These are phyloP conservation scores for Huiozyma naganishii DNA, from an alignment of 805 yeast genomes.

Conservation along the genomic window DNA sequence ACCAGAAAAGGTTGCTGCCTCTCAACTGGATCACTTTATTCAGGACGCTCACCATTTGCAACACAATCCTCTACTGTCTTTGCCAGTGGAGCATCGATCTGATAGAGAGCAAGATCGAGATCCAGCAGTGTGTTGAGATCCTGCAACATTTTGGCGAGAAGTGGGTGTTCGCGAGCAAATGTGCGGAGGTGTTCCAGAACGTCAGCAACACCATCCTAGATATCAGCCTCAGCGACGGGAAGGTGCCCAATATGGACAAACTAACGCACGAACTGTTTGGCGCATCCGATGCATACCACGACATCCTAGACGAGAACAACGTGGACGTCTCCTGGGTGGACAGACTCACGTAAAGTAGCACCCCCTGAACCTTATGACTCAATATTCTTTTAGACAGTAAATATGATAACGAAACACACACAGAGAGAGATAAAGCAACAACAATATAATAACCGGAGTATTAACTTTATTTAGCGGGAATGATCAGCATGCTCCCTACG, in stretches of 20 bases:
- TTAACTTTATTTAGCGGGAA: too few relatives aligned
- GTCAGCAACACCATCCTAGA: conserved; percentile 36
- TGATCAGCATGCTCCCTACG: too few relatives aligned
- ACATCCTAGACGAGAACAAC: conserved; percentile 36
- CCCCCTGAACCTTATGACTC: not conserved
- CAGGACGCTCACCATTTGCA: conserved; percentile 37
- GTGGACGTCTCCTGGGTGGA: conserved; percentile 37
- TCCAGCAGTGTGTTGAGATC: conserved; percentile 36
- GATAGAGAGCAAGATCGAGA: conserved; percentile 35
- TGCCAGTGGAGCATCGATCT: conserved; percentile 39
- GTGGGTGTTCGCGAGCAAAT: conserved; percentile 38
- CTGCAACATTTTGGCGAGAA: conserved; percentile 35
- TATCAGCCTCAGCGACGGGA: conserved; percentile 31
- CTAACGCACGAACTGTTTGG: conserved; percentile 33
- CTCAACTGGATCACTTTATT: conserved; percentile 41
- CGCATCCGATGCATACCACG: conserved; percentile 36
- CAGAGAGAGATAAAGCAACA: not conserved
- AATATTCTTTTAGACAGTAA: not conserved
- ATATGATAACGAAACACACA: too few relatives aligned
- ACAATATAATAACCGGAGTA: not conserved
- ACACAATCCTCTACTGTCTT: conserved; percentile 37
- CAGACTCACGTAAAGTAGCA: conserved; percentile 9
- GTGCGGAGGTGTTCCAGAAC: conserved; percentile 35
- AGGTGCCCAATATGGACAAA: conserved; percentile 32
- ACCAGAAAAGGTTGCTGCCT: conserved; percentile 35